A percentile compares a stretch with the other conserved stretches of the same genome.
Conservation (phyloP, 2,329 filamentous ascomycete genomes). For the Exophiala sp. region DNA sequence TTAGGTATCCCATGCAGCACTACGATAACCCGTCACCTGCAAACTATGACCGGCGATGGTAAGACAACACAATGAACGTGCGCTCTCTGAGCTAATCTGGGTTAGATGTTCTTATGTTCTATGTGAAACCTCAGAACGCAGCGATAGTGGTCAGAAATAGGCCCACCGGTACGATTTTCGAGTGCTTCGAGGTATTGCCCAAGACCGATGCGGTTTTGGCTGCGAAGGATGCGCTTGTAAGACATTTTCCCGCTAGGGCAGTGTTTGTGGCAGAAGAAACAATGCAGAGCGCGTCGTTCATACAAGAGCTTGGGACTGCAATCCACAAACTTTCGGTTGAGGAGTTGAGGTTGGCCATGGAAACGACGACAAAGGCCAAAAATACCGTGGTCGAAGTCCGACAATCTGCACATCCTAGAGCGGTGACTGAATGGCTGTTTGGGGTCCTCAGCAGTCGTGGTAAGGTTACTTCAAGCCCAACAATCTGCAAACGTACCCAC, state of each 20-base stretch:
- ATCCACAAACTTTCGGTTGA: conserved; percentile 38
- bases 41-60: conserved; percentile 8
- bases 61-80: neutral
- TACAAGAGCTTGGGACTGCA: conserved; percentile 30
- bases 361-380: conserved; percentile 38
- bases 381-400: conserved; percentile 38
- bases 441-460: conserved; percentile 42
- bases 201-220: conserved; percentile 36
- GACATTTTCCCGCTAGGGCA: conserved; percentile 43
- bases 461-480: conserved; percentile 14
- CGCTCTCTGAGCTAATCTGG: neutral
- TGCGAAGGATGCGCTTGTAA: conserved; percentile 37
- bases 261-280: conserved; percentile 31
- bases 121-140: conserved; percentile 45
- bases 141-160: conserved; percentile 39
- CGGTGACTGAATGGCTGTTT: conserved; percentile 50
- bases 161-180: conserved; percentile 31
- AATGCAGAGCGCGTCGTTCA: conserved; percentile 29
- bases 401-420: conserved; percentile 46
- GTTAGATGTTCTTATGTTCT: conserved; percentile 35
- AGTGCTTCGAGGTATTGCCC: conserved; percentile 46
- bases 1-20: conserved; percentile 10
- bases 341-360: conserved; percentile 33
- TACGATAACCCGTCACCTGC: neutral
- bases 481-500: conserved; percentile 49